Percentiles rank a stretch among this genome's conserved stretches.
Conservation (phyloP, 768 basidiomycete species). For the Amyloporia xantha region DNA sequence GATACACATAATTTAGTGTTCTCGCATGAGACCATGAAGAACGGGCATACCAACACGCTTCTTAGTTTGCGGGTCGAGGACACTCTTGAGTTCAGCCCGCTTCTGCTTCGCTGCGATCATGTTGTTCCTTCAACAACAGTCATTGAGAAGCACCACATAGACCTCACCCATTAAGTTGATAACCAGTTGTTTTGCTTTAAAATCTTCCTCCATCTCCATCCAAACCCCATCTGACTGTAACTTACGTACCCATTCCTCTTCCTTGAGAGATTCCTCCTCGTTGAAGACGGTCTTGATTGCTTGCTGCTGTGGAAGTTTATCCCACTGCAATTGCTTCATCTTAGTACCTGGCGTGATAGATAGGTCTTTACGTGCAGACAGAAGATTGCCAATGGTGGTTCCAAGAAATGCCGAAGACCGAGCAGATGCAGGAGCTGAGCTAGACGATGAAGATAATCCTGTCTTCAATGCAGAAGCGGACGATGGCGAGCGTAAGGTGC, state of each 20-base stretch:
- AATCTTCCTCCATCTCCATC: constrained; percentile 96
- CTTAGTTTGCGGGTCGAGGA: constrained; percentile 85
- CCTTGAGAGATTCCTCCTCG: constrained; percentile 58
- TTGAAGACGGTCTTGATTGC: constrained; percentile 84
- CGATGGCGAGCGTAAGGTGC: constrained; percentile 20
- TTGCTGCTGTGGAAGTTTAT: constrained; percentile 89
- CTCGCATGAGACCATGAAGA: too few relatives aligned
- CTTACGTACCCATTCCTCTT: constrained; percentile 76
- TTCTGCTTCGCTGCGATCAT: constrained; percentile 60
- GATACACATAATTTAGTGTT: constrained; percentile 4
- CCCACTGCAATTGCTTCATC: constrained; percentile 99
- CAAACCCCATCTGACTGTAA: constrained; percentile 84
- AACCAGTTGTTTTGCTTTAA: constrained; percentile 93
- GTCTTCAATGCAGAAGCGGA: constrained; percentile 29
- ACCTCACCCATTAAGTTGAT: constrained; percentile 80
- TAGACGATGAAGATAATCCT: constrained; percentile 28
- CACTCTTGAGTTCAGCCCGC: constrained; percentile 85
- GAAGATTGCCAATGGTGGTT: constrained; percentile 46
- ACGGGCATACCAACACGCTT: constrained; percentile 89
- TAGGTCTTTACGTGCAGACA: constrained; percentile 76
- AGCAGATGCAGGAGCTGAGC: constrained; percentile 38
- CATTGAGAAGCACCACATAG: background rate
- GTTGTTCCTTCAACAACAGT: background rate
- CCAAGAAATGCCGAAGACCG: constrained; percentile 58
- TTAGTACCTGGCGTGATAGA: constrained; percentile 78